Evolutionary conservation across 441 rosid genomes (phyloP), one percentile per base, ranked within the genome.

Genomic region (Populus hybrid): DNA sequence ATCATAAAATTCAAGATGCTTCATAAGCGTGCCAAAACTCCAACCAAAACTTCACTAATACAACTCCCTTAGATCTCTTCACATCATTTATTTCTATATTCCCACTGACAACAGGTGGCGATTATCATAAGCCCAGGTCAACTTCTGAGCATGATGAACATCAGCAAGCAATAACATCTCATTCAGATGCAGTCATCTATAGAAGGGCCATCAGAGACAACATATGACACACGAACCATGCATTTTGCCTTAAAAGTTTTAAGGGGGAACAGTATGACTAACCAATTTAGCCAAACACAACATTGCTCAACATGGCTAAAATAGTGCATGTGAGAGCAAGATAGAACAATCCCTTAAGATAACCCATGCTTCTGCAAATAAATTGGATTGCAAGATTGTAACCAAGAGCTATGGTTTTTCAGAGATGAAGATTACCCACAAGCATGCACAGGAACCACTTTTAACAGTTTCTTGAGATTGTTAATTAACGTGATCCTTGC

Each of bases 371-470:
- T 8, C 23, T 8, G 21, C 34, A 34, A 50, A 34, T 4, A 21
- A 67, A 26, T 24, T 57, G 7, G 34, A 24, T 34, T 8, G 36
- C 12, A 65, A 57, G 26, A 67, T 10, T 9, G 20, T 34, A 54
- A 76, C 21, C 24, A 2, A 12, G 21, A 34, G 18, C 36, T n/a
- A 54, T 46, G 8, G 20, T 34, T 64, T 57, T 63, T 59, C 57
- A 68, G 12, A 50, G 18, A 4, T 32, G 79, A 77, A 67, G 84
- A 68, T 88, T 92, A 93, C 99, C 90, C 82, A 74, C 98, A 95
- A 84, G 99, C 98, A 83, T 88, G 95, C 69, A 91, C 97, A 0
- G 90, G 95, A 61, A 93, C 94, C 63, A 90, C 95, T 85, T 89
- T 92, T 88, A 93, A 78, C 77, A 93, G 91, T 66, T 86, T 86